phyloP scores from a whole-genome alignment of 352 stramenopile species.

The Globisporangium mamillatum region DNA sequence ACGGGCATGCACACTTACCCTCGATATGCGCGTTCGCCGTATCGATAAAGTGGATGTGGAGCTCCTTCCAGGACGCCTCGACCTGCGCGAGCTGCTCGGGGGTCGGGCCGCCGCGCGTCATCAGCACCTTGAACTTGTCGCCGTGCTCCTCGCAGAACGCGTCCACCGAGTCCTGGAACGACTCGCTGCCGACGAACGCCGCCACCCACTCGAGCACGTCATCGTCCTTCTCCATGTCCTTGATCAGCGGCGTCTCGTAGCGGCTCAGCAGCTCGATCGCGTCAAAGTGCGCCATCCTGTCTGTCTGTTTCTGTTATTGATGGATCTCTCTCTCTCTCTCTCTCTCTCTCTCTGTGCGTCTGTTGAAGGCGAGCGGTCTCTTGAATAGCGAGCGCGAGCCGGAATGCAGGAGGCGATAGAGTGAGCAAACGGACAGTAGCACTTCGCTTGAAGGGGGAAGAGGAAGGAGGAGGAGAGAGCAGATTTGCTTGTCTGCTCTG shows the following conservation, averaged over 20 bases:
- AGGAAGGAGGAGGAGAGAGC: slow-evolving; percentile 1
- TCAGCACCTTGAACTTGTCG: slow-evolving; percentile 58
- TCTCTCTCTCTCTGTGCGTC: background rate
- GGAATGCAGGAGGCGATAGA: background rate
- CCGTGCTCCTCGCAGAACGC: slow-evolving; percentile 59
- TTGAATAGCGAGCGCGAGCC: background rate
- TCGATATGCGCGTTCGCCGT: slow-evolving; percentile 68
- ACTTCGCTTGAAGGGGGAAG: background rate
- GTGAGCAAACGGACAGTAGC: background rate
- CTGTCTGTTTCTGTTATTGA: background rate
- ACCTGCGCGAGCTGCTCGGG: slow-evolving; percentile 55
- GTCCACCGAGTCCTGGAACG: slow-evolving; percentile 63
- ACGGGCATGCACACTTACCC: slow-evolving; percentile 14
- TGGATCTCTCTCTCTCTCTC: background rate
- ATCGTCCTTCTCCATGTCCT: slow-evolving; percentile 78
- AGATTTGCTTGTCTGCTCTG: background rate
- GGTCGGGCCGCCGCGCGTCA: slow-evolving; percentile 58
- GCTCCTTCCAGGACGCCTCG: slow-evolving; percentile 63
- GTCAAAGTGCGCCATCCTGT: slow-evolving; percentile 50
- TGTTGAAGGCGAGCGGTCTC: background rate
- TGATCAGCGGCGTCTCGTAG: slow-evolving; percentile 78
- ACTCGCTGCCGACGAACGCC: slow-evolving; percentile 66
- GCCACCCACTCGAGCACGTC: slow-evolving; percentile 83
- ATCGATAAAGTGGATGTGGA: slow-evolving; percentile 71
- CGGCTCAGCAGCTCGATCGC: slow-evolving; percentile 75